A percentile compares a stretch with the other conserved stretches of the same genome.
These are phyloP conservation scores for Oryza longistaminata DNA, from an alignment of 176 grass and related monocot species.

Conservation along the genomic window DNA sequence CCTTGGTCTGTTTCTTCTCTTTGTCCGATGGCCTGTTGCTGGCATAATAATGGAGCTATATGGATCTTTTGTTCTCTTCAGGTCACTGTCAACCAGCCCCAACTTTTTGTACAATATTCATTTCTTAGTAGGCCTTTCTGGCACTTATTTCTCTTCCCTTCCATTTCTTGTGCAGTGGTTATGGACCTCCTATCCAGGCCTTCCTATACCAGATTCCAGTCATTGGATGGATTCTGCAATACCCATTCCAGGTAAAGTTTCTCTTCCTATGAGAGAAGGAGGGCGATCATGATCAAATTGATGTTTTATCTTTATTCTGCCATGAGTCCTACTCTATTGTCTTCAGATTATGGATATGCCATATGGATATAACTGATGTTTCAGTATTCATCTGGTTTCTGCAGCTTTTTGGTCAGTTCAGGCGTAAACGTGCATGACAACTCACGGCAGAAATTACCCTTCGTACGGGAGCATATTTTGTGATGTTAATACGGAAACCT, in stretches of 20 bases:
- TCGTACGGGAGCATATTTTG: slow-evolving; percentile 7
- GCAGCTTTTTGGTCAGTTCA: slow-evolving; percentile 59
- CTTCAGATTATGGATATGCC: slow-evolving; percentile 14
- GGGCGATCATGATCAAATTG: neutral
- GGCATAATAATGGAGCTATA: slow-evolving; percentile 85
- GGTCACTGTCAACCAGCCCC: slow-evolving; percentile 33
- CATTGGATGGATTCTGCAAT: slow-evolving; percentile 69
- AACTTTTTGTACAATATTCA: neutral
- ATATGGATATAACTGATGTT: slow-evolving; percentile 33
- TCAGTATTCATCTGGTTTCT: slow-evolving; percentile 31
- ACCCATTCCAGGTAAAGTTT: slow-evolving; percentile 54
- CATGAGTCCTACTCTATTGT: neutral
- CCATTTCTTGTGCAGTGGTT: slow-evolving; percentile 47
- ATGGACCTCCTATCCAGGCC: slow-evolving; percentile 57
- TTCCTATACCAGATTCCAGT: slow-evolving; percentile 71
- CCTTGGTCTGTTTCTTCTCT: slow-evolving; percentile 90
- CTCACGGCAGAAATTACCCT: slow-evolving; percentile 17
- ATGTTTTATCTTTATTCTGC: neutral
- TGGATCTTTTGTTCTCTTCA: slow-evolving; percentile 67
- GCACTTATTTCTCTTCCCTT: slow-evolving; percentile 27
- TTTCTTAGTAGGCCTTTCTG: slow-evolving; percentile 27
- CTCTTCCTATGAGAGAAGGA: neutral
- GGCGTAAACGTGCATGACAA: slow-evolving; percentile 51
- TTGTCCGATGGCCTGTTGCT: slow-evolving; percentile 84
- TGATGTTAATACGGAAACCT: slow-evolving; percentile 38